Evolutionary conservation across 108 stramenopile species (phyloP).

Genomic region (Parmales sp.): DNA sequence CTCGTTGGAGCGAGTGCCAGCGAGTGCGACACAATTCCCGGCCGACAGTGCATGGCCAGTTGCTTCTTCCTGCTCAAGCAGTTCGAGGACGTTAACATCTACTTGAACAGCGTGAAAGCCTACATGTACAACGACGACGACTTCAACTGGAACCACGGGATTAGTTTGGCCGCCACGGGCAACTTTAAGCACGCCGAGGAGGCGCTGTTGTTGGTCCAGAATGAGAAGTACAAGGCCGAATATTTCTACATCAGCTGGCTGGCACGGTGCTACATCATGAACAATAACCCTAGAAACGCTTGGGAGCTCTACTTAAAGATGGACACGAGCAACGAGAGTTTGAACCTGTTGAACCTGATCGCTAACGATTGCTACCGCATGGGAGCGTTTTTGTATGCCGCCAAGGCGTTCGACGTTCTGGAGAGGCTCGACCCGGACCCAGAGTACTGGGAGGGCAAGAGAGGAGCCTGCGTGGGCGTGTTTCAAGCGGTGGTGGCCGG

Average conservation of each 20-base stretch:
- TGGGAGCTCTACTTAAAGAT: conserved; percentile 75
- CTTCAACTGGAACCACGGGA: conserved; percentile 82
- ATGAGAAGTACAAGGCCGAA: conserved; percentile 52
- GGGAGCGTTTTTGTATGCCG: conserved; percentile 55
- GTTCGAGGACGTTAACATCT: conserved; percentile 67
- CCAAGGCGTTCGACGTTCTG: conserved; percentile 59
- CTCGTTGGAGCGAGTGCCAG: conserved; percentile 56
- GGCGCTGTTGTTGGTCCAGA: conserved; percentile 49
- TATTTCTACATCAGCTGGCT: conserved; percentile 62
- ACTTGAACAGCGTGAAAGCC: conserved; percentile 37
- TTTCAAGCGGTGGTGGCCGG: conserved; percentile 57
- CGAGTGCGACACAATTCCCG: conserved; percentile 80
- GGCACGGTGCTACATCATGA: conserved; percentile 67
- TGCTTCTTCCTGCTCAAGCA: conserved; percentile 63
- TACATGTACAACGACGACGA: conserved; percentile 67
- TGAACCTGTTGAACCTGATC: conserved; percentile 64
- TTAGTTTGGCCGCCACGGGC: conserved; percentile 36
- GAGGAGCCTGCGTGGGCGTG: conserved; percentile 67
- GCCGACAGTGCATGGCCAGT: conserved; percentile 78
- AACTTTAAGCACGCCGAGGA: conserved; percentile 47
- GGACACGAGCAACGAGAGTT: conserved; percentile 46
- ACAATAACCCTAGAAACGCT: conserved; percentile 55
- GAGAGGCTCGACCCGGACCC: conserved; percentile 63
- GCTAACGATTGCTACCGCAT: conserved; percentile 75
- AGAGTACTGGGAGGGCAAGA: conserved; percentile 70